Conservation (phyloP, 1,284 basidiomycete genomes). For the Bjerkandera adusta region DNA sequence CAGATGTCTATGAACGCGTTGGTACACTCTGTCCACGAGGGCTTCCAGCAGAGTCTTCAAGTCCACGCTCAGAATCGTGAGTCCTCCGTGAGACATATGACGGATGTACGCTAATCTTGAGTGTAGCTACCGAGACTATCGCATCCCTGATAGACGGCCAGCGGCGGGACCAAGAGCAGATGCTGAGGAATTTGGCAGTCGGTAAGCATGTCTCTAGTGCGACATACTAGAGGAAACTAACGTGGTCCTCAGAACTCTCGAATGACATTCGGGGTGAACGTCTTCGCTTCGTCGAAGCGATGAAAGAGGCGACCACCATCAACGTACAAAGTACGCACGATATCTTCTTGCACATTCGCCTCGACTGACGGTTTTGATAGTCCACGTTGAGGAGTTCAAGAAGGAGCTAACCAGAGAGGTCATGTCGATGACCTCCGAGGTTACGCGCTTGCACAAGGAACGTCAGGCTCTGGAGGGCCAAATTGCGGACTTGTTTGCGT, state of each 20-base stretch:
- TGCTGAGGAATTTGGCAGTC: conserved; percentile 61
- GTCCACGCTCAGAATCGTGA: too few species aligned
- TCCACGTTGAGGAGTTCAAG: conserved; percentile 83
- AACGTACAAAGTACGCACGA: conserved; percentile 68
- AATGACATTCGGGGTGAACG: conserved; percentile 83
- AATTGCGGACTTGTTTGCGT: conserved; percentile 70
- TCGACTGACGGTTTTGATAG: conserved; percentile 34
- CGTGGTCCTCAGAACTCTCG: conserved; percentile 57
- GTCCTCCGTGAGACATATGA: too few species aligned
- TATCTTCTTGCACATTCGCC: not conserved
- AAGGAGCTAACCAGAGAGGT: conserved; percentile 76
- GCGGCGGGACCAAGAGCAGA: conserved; percentile 63
- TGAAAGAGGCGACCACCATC: conserved; percentile 86
- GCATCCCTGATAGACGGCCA: conserved; percentile 63
- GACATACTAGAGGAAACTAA: not conserved
- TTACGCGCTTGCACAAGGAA: conserved; percentile 70
- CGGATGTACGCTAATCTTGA: too few species aligned
- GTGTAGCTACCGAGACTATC: conserved; percentile 53
- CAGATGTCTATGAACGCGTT: conserved; percentile 48
- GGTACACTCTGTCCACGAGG: conserved; percentile 40
- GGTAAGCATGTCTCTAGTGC: conserved; percentile 38
- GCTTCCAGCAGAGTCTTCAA: conserved; percentile 30
- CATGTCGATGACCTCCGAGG: conserved; percentile 69
- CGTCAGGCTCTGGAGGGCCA: conserved; percentile 72
- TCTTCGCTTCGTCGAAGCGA: conserved; percentile 83